phyloP scores from a whole-genome alignment of 2,329 filamentous ascomycete species.

The Camillea tinctor region DNA sequence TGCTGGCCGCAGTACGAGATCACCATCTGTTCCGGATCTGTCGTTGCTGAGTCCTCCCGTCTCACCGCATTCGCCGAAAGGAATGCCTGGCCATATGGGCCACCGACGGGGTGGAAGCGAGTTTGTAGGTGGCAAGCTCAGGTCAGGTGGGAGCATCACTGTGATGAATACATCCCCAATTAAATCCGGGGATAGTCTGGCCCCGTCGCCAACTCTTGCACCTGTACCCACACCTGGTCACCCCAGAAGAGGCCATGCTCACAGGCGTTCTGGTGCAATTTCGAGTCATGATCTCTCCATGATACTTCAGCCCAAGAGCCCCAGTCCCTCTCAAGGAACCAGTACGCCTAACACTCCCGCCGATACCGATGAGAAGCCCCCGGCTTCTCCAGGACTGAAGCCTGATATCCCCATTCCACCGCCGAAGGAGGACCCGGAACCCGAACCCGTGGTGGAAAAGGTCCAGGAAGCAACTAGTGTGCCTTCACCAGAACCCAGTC shows the following conservation, averaged over 20 bases:
- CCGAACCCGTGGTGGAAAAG: constrained; percentile 28
- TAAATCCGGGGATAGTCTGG: constrained; percentile 58
- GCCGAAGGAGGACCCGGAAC: constrained; percentile 15
- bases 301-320: constrained; percentile 60
- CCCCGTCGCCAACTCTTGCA: constrained; percentile 51
- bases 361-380: constrained; percentile 39
- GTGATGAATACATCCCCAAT: constrained; percentile 69
- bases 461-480: constrained; percentile 21
- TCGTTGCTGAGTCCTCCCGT: constrained; percentile 54
- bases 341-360: constrained; percentile 66
- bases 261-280: constrained; percentile 78
- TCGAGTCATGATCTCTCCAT: constrained; percentile 78
- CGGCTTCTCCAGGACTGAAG: constrained; percentile 22
- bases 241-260: constrained; percentile 68
- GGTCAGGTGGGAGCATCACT: constrained; percentile 56
- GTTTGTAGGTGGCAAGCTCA: constrained; percentile 73
- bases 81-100: constrained; percentile 61
- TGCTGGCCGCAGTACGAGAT: constrained; percentile 32
- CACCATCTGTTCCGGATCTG: constrained; percentile 51
- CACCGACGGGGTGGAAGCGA: constrained; percentile 83
- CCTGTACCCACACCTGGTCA: constrained; percentile 44
- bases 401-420: constrained; percentile 10
- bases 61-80: constrained; percentile 50
- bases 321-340: constrained; percentile 52
- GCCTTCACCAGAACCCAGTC: constrained; percentile 22